Conservation (phyloP, 1,284 basidiomycete genomes). For the Tetrapyrgos nigripes region DNA sequence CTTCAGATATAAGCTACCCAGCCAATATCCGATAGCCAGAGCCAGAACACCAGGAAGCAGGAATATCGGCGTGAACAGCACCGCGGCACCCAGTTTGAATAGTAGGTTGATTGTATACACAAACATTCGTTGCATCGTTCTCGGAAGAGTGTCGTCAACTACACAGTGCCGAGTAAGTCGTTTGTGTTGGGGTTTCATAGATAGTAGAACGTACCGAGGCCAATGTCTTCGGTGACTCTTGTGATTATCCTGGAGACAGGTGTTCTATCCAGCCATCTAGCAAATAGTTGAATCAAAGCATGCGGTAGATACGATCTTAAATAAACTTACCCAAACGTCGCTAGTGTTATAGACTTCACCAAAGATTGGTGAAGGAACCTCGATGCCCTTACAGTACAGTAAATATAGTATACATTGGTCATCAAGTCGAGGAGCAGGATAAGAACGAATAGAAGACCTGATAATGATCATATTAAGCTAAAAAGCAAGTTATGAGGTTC, state of each 20-base stretch:
- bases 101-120: conserved; percentile 36
- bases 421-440: conserved; percentile 31
- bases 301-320: not conserved
- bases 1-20: conserved; percentile 60
- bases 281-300: not conserved
- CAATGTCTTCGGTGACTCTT: conserved; percentile 49
- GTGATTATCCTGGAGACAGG: conserved; percentile 56
- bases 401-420: conserved; percentile 34
- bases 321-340: conserved; percentile 55
- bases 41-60: conserved; percentile 41
- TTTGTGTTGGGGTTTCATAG: not conserved
- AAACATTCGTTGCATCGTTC: conserved; percentile 12
- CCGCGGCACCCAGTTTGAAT: conserved; percentile 45
- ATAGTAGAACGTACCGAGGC: conserved; percentile 12
- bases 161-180: conserved; percentile 37
- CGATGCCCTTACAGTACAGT: conserved; percentile 56
- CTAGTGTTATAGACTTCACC: conserved; percentile 58
- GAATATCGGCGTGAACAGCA: conserved; percentile 50
- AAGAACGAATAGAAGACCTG: conserved; percentile 31
- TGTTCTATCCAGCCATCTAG: conserved; percentile 57
- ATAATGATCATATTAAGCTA: not conserved
- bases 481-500: not conserved
- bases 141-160: conserved; percentile 25
- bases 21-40: conserved; percentile 38
- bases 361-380: conserved; percentile 61